These are phyloP conservation scores for Solanum virginianum DNA, from an alignment of 257 asterid species.

Conservation along the genomic window DNA sequence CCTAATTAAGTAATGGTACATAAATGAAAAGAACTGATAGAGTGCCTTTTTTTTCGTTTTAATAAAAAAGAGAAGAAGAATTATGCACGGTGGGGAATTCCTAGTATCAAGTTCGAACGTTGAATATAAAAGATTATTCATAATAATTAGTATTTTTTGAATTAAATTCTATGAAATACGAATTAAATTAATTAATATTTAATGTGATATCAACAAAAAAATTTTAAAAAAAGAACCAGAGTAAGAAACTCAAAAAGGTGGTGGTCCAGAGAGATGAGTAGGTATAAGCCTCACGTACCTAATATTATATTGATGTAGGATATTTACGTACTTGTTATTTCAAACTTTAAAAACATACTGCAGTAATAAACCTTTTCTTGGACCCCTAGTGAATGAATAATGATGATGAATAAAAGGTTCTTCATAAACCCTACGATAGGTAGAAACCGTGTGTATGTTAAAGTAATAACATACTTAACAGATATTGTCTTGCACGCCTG, in stretches of 20 bases:
- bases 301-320: not conserved
- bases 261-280: not conserved
- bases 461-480: conserved; percentile 8
- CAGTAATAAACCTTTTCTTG: not conserved
- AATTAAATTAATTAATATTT: too few relatives aligned
- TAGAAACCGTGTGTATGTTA: not conserved
- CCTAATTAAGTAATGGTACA: not conserved
- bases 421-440: not conserved
- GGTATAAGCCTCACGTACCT: not conserved
- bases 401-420: not conserved
- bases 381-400: not conserved
- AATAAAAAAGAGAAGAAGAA: too few relatives aligned
- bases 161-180: too few relatives aligned
- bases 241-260: not conserved
- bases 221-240: too few relatives aligned
- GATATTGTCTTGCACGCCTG: conserved; percentile 15
- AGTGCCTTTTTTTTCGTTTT: too few relatives aligned
- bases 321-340: not conserved
- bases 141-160: too few relatives aligned
- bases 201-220: too few relatives aligned
- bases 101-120: too few relatives aligned
- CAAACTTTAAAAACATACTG: not conserved
- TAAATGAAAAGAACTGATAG: too few relatives aligned
- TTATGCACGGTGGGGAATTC: too few relatives aligned
- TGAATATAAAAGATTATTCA: too few relatives aligned